Evolutionary conservation across 1,284 basidiomycete species (phyloP), one percentile per base, ranked within the genome.

Genomic region (Trichosporon inkin): DNA sequence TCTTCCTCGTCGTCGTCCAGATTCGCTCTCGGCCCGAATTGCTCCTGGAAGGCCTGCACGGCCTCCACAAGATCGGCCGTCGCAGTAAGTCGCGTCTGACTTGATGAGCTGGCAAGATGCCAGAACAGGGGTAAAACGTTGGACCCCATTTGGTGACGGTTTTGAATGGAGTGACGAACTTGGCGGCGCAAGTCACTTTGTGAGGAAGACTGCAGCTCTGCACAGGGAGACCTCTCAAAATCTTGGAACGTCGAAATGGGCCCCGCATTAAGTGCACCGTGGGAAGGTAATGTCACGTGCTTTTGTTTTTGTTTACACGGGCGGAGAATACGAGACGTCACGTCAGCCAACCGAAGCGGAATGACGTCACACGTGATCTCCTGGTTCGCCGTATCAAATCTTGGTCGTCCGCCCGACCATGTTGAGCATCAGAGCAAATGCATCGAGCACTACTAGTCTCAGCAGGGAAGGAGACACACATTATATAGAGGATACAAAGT

Each of bases 41-140:
- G 82, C 41, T 81, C 82, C 79, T 95, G 91, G 71, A 94, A 92
- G 65, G 86, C 84, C 77, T 92, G 86, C 62, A 97, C 84, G 16
- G 89, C 82, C 24, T 80, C 79, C 62, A 97, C 79, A 37, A 98
- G 87, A 73, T 92, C 88, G 40, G 89, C 85, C 0, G 93, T 94
- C 8, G 94, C 90, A 69, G 88, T 85, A 35, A 97, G 72, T 6
- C 94, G 86, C 60, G 90, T 87, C 59, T 87, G 85, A 76, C 86
- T 89, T 37, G 84, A 85, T 3, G 85, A 81, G 3, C 89, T 91
- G n/a, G 93, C 92, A 52, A 97, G 82, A 75, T 92, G 83, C 93
- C 93, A 97, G 83, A 93, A 97, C 53, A 96, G 84, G 37, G 90
- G 88, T 57, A 97, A 84, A 47, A 79, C 74, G 68, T 79, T 79